Evolutionary conservation across 2,329 filamentous ascomycete genomes (phyloP).

Genomic region (Clonostachys rosea): DNA sequence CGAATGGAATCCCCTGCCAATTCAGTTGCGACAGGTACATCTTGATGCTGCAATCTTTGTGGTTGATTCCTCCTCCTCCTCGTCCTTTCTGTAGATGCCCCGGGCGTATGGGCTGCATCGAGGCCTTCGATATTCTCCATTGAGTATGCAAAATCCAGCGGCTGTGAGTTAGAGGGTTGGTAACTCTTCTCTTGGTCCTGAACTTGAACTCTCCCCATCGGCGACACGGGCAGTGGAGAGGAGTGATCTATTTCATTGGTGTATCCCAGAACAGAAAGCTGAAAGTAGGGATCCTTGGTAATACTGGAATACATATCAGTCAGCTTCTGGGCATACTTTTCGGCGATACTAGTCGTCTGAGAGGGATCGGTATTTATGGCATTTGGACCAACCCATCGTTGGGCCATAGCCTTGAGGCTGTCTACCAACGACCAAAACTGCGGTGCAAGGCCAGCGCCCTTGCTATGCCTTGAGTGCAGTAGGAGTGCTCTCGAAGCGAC

Average conservation of each 20-base stretch:
- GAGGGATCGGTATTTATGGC: no score
- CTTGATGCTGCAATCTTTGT: background rate
- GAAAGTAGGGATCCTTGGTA: background rate
- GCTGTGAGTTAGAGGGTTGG: no score
- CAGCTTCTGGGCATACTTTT: background rate
- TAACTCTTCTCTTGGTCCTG: no score
- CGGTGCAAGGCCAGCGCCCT: no score
- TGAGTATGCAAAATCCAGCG: no score
- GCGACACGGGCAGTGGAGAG: background rate
- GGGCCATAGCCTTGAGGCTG: background rate
- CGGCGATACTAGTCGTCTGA: no score
- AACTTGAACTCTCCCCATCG: background rate
- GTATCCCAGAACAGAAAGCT: background rate
- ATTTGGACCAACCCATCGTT: background rate
- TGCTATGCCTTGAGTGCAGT: background rate
- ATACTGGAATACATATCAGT: background rate
- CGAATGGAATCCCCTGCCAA: no score
- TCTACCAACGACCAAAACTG: no score
- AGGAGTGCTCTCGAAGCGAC: conserved; percentile 36
- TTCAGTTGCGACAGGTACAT: background rate
- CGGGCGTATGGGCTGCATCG: background rate
- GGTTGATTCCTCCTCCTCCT: background rate
- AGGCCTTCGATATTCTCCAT: background rate
- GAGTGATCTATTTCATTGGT: background rate
- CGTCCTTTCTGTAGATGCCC: background rate